Evolutionary conservation across 352 stramenopile species (phyloP), one percentile per base, ranked within the genome.

Genomic region (Phytopythium ostracodes): DNA sequence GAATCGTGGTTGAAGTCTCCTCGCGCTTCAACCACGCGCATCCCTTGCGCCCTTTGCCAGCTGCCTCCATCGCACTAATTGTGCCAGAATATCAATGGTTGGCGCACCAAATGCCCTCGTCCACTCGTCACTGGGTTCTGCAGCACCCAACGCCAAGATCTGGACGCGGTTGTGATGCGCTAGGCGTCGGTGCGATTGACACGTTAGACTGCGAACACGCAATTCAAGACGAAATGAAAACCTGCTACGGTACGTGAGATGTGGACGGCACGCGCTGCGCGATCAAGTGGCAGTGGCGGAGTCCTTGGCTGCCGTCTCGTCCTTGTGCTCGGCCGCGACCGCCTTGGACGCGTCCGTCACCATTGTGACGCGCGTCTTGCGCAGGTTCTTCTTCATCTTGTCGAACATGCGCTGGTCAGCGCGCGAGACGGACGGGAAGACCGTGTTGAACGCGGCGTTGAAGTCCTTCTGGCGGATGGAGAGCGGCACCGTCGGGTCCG

Each of bases 371-470:
- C 86, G 81, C 31, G 83, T 81, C 60, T 84, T 87, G 29, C 87
- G 81, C 66, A 95, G 54, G 50, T 94, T 94, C 67, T 92, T 89
- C 75, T 94, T 94, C 87, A 95, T 95, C 47, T 87, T 87, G 57
- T 95, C 84, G 73, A 93, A 95, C 70, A 95, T 77, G 29, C 85
- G 85, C 66, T 95, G 87, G 36, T 95, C 85, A 2, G 87, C 79
- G 59, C 81, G 79, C 24, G 84, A 94, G 47, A 95, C 87, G 0
- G 87, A 95, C 50, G 87, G 87, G 67, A 95, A 94, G 17, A 95
- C 84, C 22, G 72, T 86, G 7, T 90, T 70, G 60, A 95, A 94
- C 11, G 87, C 84, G n/a, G 59, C 68, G 36, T 82, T 42, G 58
- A 95, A 94, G 67, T 95, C 82, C 11, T 71, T 55, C 49, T 84